Evolutionary conservation across 1,284 basidiomycete species (phyloP).

Genomic region (Termitomyces sp.): DNA sequence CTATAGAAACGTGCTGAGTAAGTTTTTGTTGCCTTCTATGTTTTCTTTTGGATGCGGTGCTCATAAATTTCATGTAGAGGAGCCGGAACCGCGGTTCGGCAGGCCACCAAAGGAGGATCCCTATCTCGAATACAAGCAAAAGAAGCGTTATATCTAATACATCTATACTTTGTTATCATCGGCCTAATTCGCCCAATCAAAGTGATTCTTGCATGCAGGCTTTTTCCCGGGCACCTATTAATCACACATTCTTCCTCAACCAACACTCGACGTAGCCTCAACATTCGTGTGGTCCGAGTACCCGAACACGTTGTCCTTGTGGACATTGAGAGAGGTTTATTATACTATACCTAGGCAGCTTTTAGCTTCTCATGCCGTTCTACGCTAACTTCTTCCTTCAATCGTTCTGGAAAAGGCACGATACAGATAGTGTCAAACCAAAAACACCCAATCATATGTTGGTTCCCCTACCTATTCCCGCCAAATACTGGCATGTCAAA

Average conservation of each 20-base stretch:
- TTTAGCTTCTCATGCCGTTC: not conserved
- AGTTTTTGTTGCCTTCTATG: slow-evolving; percentile 27
- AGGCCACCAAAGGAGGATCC: slow-evolving; percentile 48
- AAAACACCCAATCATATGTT: not conserved
- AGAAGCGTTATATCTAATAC: slow-evolving; percentile 43
- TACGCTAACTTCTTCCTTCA: not conserved
- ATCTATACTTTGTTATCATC: not conserved
- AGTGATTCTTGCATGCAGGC: not conserved
- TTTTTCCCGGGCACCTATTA: not conserved
- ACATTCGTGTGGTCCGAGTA: not conserved
- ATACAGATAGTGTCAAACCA: not conserved
- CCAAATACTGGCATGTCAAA: not conserved
- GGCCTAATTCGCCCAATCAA: not conserved
- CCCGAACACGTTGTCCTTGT: not conserved
- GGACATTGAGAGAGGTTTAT: not conserved
- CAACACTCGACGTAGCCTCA: not conserved
- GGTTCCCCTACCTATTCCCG: not conserved
- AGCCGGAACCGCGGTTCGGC: slow-evolving; percentile 63
- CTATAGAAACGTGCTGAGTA: slow-evolving; percentile 65
- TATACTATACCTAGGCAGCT: not conserved
- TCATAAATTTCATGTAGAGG: slow-evolving; percentile 33
- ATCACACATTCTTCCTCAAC: not conserved
- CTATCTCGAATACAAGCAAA: slow-evolving; percentile 52
- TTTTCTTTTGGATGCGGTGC: slow-evolving; percentile 1
- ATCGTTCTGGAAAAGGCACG: not conserved